Percentiles rank a stretch among this genome's conserved stretches.
Conservation (phyloP, 2,329 filamentous ascomycete species). For the Thelonectria discophora region DNA sequence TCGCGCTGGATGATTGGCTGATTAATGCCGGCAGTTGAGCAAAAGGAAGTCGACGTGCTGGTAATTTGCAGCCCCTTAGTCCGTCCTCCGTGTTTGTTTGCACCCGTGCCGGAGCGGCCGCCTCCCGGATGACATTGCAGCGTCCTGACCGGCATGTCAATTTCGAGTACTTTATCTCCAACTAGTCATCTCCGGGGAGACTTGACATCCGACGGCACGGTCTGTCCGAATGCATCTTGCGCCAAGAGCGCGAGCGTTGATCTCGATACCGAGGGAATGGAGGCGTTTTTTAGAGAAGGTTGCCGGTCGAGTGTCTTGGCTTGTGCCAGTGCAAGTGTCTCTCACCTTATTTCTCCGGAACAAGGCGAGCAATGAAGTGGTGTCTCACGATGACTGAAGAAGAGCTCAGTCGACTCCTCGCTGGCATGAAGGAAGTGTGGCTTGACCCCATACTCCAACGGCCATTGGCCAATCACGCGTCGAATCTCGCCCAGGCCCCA, state of each 20-base stretch:
- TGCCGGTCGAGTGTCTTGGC: no score
- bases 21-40: slow-evolving; percentile 21
- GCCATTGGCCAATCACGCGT: slow-evolving; percentile 23
- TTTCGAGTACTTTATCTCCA: slow-evolving; percentile 19
- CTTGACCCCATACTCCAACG: slow-evolving; percentile 3
- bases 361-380: no score
- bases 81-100: slow-evolving; percentile 2
- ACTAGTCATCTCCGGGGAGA: slow-evolving; percentile 20
- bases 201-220: slow-evolving; percentile 6
- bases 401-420: background rate
- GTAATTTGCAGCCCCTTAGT: slow-evolving; percentile 1
- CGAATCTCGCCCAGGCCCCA: slow-evolving; percentile 27
- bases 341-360: no score
- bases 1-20: slow-evolving; percentile 6
- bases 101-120: slow-evolving; percentile 16
- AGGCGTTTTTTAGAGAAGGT: no score
- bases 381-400: slow-evolving; percentile 7
- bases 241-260: background rate
- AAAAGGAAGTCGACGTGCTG: slow-evolving; percentile 5
- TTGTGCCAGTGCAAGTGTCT: no score
- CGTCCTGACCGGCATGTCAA: slow-evolving; percentile 2
- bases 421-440: slow-evolving; percentile 14
- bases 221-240: slow-evolving; percentile 1
- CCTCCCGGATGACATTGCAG: slow-evolving; percentile 6
- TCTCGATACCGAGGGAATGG: background rate